Percentiles rank a stretch among this genome's conserved stretches.
Conservation (phyloP, 73 alveolate genomes). For the Paramecium biaurelia region DNA sequence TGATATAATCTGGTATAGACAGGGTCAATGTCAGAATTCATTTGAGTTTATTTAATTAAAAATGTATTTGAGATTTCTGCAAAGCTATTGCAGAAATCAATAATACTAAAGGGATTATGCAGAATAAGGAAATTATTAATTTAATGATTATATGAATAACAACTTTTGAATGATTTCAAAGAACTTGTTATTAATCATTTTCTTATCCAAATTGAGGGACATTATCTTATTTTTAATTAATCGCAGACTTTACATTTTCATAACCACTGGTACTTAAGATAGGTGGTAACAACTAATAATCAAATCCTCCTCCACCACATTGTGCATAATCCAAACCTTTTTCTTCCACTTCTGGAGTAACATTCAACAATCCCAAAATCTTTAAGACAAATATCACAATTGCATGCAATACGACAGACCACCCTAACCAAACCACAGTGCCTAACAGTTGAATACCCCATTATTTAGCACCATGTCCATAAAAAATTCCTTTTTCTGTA, state of each 20-base stretch:
- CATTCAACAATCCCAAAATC: conserved; percentile 16
- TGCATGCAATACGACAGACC: conserved; percentile 36
- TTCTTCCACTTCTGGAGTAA: conserved; percentile 49
- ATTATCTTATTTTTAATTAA: not conserved
- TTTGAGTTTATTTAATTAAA: not conserved
- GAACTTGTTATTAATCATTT: not conserved
- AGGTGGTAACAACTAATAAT: conserved; percentile 6
- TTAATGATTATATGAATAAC: not conserved
- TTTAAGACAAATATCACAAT: not conserved
- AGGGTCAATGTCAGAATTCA: conserved; percentile 18
- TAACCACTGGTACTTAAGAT: not conserved
- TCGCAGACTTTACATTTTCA: not conserved
- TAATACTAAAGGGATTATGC: not conserved
- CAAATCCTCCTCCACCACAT: conserved; percentile 44
- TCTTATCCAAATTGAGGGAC: not conserved
- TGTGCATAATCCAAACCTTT: conserved; percentile 54
- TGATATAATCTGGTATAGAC: not conserved
- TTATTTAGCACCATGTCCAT: conserved; percentile 59
- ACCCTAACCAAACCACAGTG: conserved; percentile 44
- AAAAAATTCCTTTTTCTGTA: conserved; percentile 71
- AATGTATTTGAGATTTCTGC: not conserved
- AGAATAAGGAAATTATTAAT: not conserved
- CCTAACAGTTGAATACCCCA: conserved; percentile 60
- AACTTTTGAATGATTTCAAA: not conserved
- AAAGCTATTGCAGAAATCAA: not conserved